These are phyloP conservation scores for Globisporangium yorkense DNA, from an alignment of 352 stramenopile genomes.

Conservation along the genomic window DNA sequence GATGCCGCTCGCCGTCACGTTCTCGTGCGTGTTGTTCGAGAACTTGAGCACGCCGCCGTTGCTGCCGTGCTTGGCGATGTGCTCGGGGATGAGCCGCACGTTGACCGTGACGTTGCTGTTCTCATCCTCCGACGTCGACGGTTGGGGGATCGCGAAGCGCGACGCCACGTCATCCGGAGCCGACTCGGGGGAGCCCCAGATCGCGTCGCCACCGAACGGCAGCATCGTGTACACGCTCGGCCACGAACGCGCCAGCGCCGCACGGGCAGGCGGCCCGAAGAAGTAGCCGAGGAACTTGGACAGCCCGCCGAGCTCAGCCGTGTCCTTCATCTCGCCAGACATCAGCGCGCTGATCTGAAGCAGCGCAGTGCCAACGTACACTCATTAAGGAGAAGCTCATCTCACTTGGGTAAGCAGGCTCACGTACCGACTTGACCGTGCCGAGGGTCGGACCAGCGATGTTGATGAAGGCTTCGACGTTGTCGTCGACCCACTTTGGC, in stretches of 20 bases:
- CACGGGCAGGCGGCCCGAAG: conserved; percentile 52
- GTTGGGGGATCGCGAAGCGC: conserved; percentile 37
- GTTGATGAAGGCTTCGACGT: conserved; percentile 91
- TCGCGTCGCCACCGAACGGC: conserved; percentile 86
- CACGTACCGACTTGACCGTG: conserved; percentile 73
- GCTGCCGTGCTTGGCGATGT: conserved; percentile 39
- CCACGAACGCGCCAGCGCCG: conserved; percentile 61
- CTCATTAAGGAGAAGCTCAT: background rate
- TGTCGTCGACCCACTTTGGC: conserved; percentile 89
- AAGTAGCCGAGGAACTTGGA: conserved; percentile 84
- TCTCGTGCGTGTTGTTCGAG: conserved; percentile 36
- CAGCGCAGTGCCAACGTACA: background rate
- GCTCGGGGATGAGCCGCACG: conserved; percentile 27
- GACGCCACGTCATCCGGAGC: conserved; percentile 65
- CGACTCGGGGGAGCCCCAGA: conserved; percentile 72
- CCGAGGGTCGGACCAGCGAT: conserved; percentile 93
- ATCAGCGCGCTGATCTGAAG: conserved; percentile 79
- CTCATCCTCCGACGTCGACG: conserved; percentile 17
- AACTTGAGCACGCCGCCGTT: conserved; percentile 55
- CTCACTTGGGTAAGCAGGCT: background rate
- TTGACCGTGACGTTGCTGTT: conserved; percentile 18
- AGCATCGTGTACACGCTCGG: conserved; percentile 89
- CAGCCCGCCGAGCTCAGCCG: conserved; percentile 80
- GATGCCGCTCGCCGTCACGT: conserved; percentile 46
- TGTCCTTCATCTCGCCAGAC: conserved; percentile 96